A percentile compares a stretch with the other conserved stretches of the same genome.
Conservation (phyloP, 441 rosid species). For the Arabidopsis hybrid region DNA sequence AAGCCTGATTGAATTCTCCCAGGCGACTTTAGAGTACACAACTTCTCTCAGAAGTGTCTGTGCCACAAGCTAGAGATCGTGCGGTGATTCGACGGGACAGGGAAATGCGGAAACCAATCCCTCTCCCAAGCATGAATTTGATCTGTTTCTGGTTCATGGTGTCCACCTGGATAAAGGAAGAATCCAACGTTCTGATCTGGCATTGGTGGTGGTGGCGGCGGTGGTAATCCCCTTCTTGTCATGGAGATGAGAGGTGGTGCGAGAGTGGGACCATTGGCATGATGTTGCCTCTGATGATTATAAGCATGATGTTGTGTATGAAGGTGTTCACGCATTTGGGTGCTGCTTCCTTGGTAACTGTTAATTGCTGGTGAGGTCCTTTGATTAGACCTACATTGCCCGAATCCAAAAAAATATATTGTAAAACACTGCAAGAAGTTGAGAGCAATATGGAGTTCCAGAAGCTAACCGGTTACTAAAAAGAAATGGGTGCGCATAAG, state of each 20-base stretch:
- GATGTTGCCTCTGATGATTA: constrained; percentile 51
- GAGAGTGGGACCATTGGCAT: constrained; percentile 35
- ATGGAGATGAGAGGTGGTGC: constrained; percentile 23
- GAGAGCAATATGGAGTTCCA: constrained; percentile 21
- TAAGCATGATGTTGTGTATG: constrained; percentile 54
- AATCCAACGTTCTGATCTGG: constrained; percentile 43
- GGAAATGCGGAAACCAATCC: constrained; percentile 50
- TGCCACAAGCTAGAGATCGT: constrained; percentile 41
- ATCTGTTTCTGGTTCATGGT: constrained; percentile 35
- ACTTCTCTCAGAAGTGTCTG: constrained; percentile 41
- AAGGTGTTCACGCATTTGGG: constrained; percentile 56
- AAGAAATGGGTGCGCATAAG: constrained; percentile 57
- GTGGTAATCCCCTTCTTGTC: constrained; percentile 41
- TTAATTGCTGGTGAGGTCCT: constrained; percentile 56
- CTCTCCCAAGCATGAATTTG: constrained; percentile 43
- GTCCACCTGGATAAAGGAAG: constrained; percentile 41
- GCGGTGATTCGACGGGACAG: constrained; percentile 38
- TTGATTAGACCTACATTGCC: constrained; percentile 56
- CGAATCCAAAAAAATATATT: constrained; percentile 10
- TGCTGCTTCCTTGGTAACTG: constrained; percentile 60
- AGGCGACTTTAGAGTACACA: constrained; percentile 21
- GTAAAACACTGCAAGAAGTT: constrained; percentile 15
- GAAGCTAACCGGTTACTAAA: constrained; percentile 67
- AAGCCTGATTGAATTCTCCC: constrained; percentile 32
- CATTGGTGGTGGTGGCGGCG: constrained; percentile 26